These are phyloP conservation scores for Pleodorina starrii DNA, from an alignment of 139 green algal species.

Conservation along the genomic window DNA sequence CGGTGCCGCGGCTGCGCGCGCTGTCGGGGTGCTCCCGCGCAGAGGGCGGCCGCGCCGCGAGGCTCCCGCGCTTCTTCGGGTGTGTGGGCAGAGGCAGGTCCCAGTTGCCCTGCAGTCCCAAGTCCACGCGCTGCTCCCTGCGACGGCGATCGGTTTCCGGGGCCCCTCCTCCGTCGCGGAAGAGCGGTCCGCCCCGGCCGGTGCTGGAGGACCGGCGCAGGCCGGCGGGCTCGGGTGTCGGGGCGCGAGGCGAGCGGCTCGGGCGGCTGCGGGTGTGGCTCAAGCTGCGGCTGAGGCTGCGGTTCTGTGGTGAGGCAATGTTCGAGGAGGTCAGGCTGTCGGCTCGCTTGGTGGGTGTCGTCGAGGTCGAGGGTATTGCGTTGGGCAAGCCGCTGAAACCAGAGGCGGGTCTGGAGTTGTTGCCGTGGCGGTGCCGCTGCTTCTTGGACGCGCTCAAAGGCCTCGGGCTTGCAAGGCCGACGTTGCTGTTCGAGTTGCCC, in stretches of 20 bases:
- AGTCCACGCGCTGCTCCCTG: too few relatives aligned
- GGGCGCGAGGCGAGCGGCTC: background rate
- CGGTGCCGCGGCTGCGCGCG: background rate
- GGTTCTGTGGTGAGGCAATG: background rate
- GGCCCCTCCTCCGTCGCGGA: too few relatives aligned
- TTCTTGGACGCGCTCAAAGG: background rate
- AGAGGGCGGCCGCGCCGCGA: background rate
- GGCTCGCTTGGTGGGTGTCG: background rate
- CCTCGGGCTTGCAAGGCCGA: background rate
- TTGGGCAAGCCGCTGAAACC: background rate
- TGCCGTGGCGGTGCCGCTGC: background rate
- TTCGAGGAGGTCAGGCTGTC: too few relatives aligned
- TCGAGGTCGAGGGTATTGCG: background rate
- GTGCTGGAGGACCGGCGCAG: background rate
- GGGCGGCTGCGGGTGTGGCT: background rate
- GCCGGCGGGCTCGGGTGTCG: background rate
- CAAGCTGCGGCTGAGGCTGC: background rate
- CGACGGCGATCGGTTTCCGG: too few relatives aligned
- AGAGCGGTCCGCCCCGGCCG: background rate
- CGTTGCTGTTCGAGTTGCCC: too few relatives aligned
- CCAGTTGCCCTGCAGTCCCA: too few relatives aligned
- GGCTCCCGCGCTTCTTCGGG: too few relatives aligned
- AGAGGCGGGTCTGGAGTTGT: background rate
- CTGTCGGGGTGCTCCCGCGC: background rate
- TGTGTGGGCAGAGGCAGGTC: too few relatives aligned